phyloP scores from a whole-genome alignment of 441 rosid species.

The Erysimum cheiri region DNA sequence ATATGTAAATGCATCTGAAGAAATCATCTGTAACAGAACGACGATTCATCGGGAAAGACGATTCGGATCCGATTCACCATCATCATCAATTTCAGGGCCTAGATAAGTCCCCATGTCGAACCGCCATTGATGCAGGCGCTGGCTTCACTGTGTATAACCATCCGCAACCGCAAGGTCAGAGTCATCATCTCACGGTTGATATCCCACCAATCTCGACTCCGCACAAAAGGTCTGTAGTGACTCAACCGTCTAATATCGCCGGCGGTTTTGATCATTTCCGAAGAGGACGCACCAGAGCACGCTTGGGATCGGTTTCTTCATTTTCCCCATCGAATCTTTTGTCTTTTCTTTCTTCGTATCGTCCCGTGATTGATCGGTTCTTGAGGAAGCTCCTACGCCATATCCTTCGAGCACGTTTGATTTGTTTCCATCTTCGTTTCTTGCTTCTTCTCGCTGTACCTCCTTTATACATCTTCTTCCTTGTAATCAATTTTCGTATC shows the following conservation, averaged over 20 bases:
- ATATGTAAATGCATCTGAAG: slow-evolving; percentile 60
- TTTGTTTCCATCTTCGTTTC: slow-evolving; percentile 56
- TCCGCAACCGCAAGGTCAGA: neutral
- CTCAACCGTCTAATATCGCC: slow-evolving; percentile 41
- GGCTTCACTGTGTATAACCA: slow-evolving; percentile 33
- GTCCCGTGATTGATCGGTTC: slow-evolving; percentile 22
- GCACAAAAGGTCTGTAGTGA: slow-evolving; percentile 53
- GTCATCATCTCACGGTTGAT: slow-evolving; percentile 46
- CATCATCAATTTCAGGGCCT: slow-evolving; percentile 29
- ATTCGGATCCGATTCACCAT: slow-evolving; percentile 34
- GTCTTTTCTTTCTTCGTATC: slow-evolving; percentile 35
- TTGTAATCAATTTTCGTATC: slow-evolving; percentile 45
- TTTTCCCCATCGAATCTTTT: slow-evolving; percentile 28
- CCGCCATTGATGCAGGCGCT: slow-evolving; percentile 27
- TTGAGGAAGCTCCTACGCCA: slow-evolving; percentile 49
- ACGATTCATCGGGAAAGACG: slow-evolving; percentile 45
- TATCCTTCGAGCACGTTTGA: slow-evolving; percentile 55
- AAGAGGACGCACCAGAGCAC: slow-evolving; percentile 3
- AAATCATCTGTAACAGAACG: slow-evolving; percentile 45
- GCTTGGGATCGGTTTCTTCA: slow-evolving; percentile 32
- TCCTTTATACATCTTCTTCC: slow-evolving; percentile 59
- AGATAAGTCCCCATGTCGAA: slow-evolving; percentile 34
- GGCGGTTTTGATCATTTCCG: slow-evolving; percentile 37
- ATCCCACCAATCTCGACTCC: slow-evolving; percentile 51
- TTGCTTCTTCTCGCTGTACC: slow-evolving; percentile 54